phyloP scores from a whole-genome alignment of 2,329 filamentous ascomycete species.

The Lasiodiplodia theobromae region DNA sequence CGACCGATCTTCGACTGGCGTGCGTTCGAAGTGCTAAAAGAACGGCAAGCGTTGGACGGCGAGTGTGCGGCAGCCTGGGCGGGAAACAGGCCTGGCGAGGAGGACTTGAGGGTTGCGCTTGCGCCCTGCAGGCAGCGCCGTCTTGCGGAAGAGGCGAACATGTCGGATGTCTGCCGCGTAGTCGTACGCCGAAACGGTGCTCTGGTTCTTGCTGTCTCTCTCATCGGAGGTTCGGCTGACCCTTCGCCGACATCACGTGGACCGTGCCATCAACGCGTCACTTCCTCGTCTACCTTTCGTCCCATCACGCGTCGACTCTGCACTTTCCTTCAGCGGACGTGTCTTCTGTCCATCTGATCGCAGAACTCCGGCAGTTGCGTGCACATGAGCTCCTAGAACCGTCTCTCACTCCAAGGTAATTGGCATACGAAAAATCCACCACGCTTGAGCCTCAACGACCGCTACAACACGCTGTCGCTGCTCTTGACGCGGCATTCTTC shows the following conservation, averaged over 20 bases:
- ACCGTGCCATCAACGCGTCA: constrained; percentile 3
- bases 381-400: not conserved
- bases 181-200: constrained; percentile 1
- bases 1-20: constrained; percentile 84
- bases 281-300: not conserved
- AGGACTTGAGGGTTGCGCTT: constrained; percentile 48
- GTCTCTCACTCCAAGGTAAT: not conserved
- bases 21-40: constrained; percentile 75
- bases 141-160: constrained; percentile 69
- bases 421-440: not conserved
- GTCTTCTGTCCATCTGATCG: not conserved
- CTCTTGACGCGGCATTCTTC: not conserved
- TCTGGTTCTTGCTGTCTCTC: constrained; percentile 10
- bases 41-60: constrained; percentile 56
- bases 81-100: constrained; percentile 50
- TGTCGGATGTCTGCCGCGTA: constrained; percentile 47
- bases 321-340: not conserved
- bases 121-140: constrained; percentile 63
- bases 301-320: constrained; percentile 4
- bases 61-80: constrained; percentile 76
- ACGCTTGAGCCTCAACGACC: not conserved
- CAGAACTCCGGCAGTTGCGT: not conserved
- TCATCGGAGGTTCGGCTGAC: not conserved
- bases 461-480: constrained; percentile 1
- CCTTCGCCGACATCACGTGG: constrained; percentile 17